Percentiles rank a stretch among this genome's conserved stretches.
Evolutionary conservation across 805 yeast species (phyloP).

Genomic region (Komagataella populi): DNA sequence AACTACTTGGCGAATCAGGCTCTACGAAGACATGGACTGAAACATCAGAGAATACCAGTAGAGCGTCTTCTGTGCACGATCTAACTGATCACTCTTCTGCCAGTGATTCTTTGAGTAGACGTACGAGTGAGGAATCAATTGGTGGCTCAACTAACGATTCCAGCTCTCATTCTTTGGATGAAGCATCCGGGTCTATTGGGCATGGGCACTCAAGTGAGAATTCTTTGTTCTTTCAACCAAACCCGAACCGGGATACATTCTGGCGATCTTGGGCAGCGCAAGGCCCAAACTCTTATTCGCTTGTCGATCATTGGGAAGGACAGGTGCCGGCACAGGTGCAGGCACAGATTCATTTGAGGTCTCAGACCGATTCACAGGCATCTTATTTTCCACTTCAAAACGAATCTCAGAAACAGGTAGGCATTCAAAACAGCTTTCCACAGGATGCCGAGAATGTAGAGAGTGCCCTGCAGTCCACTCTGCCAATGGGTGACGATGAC

Average conservation of each 20-base stretch:
- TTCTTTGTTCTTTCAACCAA: neutral
- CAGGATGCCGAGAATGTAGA: neutral
- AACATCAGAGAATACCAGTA: neutral
- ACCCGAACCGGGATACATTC: neutral
- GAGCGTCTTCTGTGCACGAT: neutral
- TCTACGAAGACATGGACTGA: neutral
- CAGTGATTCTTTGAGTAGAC: neutral
- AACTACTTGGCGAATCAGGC: neutral
- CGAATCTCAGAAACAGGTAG: neutral
- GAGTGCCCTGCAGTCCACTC: neutral
- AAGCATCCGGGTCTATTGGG: neutral
- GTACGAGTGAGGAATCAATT: neutral
- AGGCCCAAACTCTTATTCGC: neutral
- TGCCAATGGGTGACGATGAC: neutral
- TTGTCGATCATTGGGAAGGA: neutral
- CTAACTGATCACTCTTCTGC: neutral
- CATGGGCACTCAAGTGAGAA: neutral
- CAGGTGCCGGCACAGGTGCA: neutral
- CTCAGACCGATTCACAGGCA: neutral
- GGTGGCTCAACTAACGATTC: neutral
- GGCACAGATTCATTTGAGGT: neutral
- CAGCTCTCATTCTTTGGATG: neutral
- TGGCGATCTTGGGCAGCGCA: neutral
- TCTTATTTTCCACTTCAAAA: neutral
- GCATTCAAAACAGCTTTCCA: neutral